A percentile compares a stretch with the other conserved stretches of the same genome.
phyloP scores from a whole-genome alignment of 805 yeast species.

The Kregervanrija delftensis region DNA sequence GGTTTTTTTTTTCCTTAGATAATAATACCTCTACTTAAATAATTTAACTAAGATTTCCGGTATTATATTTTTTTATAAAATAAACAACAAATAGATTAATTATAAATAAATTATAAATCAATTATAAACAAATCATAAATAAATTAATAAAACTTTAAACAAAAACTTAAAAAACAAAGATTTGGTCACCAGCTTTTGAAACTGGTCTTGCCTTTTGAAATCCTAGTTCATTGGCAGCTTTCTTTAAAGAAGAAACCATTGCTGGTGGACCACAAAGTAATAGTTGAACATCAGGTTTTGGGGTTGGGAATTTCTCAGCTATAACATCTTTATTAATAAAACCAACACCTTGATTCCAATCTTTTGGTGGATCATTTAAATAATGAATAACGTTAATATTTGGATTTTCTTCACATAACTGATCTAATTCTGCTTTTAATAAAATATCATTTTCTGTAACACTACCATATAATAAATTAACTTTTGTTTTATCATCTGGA shows the following conservation, averaged over 20 bases:
- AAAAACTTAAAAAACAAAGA: slow-evolving; percentile 65
- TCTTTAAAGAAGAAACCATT: slow-evolving; percentile 80
- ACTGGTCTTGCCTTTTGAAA: slow-evolving; percentile 82
- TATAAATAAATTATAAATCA: not conserved
- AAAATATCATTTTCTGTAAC: slow-evolving; percentile 75
- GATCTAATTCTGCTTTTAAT: slow-evolving; percentile 72
- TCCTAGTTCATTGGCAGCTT: slow-evolving; percentile 68
- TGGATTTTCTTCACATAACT: slow-evolving; percentile 48
- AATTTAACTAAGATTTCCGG: too few relatives aligned
- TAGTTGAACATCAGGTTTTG: slow-evolving; percentile 56
- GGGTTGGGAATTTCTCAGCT: slow-evolving; percentile 53
- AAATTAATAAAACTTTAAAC: not conserved
- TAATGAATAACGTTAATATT: slow-evolving; percentile 66
- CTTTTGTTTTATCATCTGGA: slow-evolving; percentile 72
- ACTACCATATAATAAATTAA: slow-evolving; percentile 74
- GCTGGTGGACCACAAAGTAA: slow-evolving; percentile 93
- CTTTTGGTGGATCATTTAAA: slow-evolving; percentile 63
- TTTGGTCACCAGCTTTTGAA: slow-evolving; percentile 83
- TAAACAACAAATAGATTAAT: not conserved
- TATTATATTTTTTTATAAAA: not conserved
- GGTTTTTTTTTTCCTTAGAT: too few relatives aligned
- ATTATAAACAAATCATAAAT: not conserved
- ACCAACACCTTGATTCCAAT: slow-evolving; percentile 76
- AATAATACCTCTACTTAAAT: too few relatives aligned
- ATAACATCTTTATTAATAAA: slow-evolving; percentile 73